phyloP scores from a whole-genome alignment of 352 stramenopile genomes.

The Globisporangium middletonii region DNA sequence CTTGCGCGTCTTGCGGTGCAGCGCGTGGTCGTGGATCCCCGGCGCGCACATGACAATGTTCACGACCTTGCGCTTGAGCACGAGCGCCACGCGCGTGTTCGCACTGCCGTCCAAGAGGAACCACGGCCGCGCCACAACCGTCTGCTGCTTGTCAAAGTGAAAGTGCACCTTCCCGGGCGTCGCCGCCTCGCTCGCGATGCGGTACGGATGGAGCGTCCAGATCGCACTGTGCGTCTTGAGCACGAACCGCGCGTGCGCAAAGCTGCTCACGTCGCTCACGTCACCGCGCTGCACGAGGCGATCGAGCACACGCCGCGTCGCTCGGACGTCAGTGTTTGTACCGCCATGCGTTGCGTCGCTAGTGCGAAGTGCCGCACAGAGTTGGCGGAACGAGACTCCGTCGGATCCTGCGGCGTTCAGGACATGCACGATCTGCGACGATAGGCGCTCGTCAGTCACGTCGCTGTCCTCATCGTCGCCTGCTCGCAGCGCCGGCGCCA shows the following conservation, averaged over 20 bases:
- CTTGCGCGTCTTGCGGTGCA: conserved; percentile 71
- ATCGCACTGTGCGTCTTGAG: conserved; percentile 32
- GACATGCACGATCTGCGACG: background rate
- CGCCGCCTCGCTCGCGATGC: conserved; percentile 26
- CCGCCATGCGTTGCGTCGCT: background rate
- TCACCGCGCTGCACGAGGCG: conserved; percentile 25
- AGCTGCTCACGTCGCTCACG: conserved; percentile 64
- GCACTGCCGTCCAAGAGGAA: conserved; percentile 61
- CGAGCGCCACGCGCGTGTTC: conserved; percentile 46
- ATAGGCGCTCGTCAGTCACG: background rate
- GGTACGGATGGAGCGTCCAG: conserved; percentile 62
- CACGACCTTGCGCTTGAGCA: conserved; percentile 71
- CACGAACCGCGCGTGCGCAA: conserved; percentile 47
- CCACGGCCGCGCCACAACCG: conserved; percentile 62
- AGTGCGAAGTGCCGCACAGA: background rate
- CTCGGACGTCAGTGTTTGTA: background rate
- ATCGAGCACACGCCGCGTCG: conserved; percentile 30
- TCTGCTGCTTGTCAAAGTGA: conserved; percentile 53
- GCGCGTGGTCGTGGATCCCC: conserved; percentile 46
- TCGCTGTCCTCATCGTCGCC: background rate
- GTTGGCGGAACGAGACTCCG: conserved; percentile 10
- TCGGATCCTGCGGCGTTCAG: background rate
- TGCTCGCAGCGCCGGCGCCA: conserved; percentile 1
- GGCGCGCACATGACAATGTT: conserved; percentile 77
- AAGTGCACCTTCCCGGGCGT: conserved; percentile 62